Conservation (phyloP, 2,329 filamentous ascomycete species). For the Davidsoniella neocaledoniae region DNA sequence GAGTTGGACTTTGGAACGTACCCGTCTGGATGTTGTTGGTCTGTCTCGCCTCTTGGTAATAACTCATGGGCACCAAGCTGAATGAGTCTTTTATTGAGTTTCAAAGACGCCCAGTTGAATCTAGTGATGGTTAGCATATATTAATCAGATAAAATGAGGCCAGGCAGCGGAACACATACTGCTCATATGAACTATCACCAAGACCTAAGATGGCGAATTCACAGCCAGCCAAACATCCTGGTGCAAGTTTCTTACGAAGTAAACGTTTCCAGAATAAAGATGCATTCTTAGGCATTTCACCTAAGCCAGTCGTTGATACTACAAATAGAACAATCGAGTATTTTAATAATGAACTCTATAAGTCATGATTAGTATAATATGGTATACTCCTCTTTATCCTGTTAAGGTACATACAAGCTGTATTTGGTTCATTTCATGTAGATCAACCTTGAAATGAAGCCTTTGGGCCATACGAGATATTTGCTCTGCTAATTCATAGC, state of each 20-base stretch:
- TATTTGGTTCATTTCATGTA: slow-evolving; percentile 62
- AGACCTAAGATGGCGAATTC: slow-evolving; percentile 77
- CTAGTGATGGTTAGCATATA: slow-evolving; percentile 24
- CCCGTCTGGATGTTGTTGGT: slow-evolving; percentile 89
- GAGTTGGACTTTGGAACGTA: slow-evolving; percentile 25
- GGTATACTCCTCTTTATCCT: slow-evolving; percentile 13
- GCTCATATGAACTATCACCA: slow-evolving; percentile 86
- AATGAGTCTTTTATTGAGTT: slow-evolving; percentile 66
- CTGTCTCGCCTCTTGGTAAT: slow-evolving; percentile 67
- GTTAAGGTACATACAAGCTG: slow-evolving; percentile 44
- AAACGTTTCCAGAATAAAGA: slow-evolving; percentile 71
- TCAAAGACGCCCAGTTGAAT: slow-evolving; percentile 85
- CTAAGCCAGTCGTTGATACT: slow-evolving; percentile 85
- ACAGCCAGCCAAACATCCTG: slow-evolving; percentile 49
- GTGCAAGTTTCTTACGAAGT: slow-evolving; percentile 58
- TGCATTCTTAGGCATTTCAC: slow-evolving; percentile 76
- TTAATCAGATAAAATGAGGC: not conserved
- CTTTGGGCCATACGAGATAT: slow-evolving; percentile 58
- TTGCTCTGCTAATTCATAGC: slow-evolving; percentile 80
- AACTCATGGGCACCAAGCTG: slow-evolving; percentile 70
- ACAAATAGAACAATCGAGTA: slow-evolving; percentile 56
- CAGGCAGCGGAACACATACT: slow-evolving; percentile 32
- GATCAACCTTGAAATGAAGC: slow-evolving; percentile 57
- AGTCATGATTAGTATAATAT: not conserved
- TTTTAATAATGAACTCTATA: slow-evolving; percentile 32